Conservation (phyloP, 2,329 filamentous ascomycete genomes). For the Fusarium graminum region DNA sequence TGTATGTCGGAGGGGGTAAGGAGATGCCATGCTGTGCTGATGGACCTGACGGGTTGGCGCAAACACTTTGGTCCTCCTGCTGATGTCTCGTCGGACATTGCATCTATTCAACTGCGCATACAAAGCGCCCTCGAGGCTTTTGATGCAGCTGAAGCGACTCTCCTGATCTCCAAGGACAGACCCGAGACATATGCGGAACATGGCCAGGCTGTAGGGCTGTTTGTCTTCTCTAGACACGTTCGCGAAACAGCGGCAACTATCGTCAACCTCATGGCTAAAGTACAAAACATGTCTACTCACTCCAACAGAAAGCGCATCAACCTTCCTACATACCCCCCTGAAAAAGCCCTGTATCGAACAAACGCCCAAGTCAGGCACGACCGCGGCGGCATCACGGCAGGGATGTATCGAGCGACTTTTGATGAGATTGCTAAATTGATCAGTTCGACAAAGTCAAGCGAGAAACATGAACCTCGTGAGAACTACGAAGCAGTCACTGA, state of each 20-base stretch:
- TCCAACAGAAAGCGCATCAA: slow-evolving; percentile 59
- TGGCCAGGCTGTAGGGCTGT: slow-evolving; percentile 64
- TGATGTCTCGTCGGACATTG: slow-evolving; percentile 59
- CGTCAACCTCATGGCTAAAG: slow-evolving; percentile 61
- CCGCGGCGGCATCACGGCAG: slow-evolving; percentile 68
- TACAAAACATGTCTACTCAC: slow-evolving; percentile 61
- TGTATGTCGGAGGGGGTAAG: slow-evolving; percentile 61
- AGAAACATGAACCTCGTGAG: slow-evolving; percentile 48
- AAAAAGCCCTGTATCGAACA: slow-evolving; percentile 65
- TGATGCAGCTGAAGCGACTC: slow-evolving; percentile 60
- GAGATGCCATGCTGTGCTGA: slow-evolving; percentile 65
- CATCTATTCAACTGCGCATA: slow-evolving; percentile 56
- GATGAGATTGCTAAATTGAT: slow-evolving; percentile 59
- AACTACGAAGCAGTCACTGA: slow-evolving; percentile 44
- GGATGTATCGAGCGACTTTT: slow-evolving; percentile 62
- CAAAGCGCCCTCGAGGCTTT: slow-evolving; percentile 60
- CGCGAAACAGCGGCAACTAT: slow-evolving; percentile 65
- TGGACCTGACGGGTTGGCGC: slow-evolving; percentile 66
- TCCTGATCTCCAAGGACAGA: slow-evolving; percentile 61
- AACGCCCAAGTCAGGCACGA: slow-evolving; percentile 71
- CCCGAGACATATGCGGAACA: slow-evolving; percentile 61
- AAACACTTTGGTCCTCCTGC: slow-evolving; percentile 60
- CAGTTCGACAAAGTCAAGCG: slow-evolving; percentile 57
- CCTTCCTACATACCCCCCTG: slow-evolving; percentile 66
- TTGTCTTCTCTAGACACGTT: slow-evolving; percentile 68